A percentile compares a stretch with the other conserved stretches of the same genome.
phyloP scores from a whole-genome alignment of 2,329 filamentous ascomycete species.

The Fusarium sp. region DNA sequence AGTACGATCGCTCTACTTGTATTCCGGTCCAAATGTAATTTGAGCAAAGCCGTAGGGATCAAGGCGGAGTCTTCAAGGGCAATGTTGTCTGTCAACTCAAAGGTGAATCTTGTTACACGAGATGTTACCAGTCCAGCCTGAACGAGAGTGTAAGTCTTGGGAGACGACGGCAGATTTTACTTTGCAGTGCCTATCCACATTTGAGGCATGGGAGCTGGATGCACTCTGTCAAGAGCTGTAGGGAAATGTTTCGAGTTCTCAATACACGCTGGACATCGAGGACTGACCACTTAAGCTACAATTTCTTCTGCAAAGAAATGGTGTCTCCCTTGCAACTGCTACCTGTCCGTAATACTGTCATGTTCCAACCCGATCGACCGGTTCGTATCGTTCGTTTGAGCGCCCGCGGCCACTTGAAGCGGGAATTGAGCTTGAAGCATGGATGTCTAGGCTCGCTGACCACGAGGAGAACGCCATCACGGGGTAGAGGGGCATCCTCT shows the following conservation, averaged over 20 bases:
- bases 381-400: background rate
- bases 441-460: background rate
- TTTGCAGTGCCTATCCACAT: background rate
- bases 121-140: too few species aligned
- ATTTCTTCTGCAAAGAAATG: background rate
- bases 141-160: background rate
- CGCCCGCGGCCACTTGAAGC: background rate
- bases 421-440: background rate
- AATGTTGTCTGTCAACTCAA: too few species aligned
- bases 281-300: background rate
- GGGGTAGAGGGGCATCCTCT: background rate
- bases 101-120: too few species aligned
- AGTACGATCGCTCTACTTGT: too few species aligned
- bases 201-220: background rate
- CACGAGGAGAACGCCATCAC: background rate
- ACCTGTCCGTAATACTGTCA: background rate
- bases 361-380: background rate
- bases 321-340: background rate
- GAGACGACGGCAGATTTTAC: background rate
- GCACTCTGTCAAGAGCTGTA: background rate
- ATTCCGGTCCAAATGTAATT: too few species aligned
- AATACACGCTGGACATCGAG: background rate
- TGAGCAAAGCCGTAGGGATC: too few species aligned
- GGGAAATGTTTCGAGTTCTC: background rate
- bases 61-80: too few species aligned